These are phyloP conservation scores for Golubevia sp. DNA, from an alignment of 1,284 basidiomycete genomes.

Conservation along the genomic window DNA sequence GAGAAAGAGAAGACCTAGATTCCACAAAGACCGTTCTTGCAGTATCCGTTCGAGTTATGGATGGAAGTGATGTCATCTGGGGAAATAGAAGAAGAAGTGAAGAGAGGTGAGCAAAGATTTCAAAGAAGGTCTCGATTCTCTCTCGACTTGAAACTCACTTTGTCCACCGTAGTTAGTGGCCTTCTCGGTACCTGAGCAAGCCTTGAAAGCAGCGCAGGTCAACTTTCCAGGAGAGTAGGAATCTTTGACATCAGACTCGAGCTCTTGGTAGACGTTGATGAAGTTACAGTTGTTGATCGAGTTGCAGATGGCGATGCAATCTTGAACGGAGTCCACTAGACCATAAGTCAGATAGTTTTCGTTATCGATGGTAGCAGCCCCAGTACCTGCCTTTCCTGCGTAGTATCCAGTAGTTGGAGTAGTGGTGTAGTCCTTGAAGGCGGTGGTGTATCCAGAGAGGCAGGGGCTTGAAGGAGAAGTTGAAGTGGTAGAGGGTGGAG, in stretches of 20 bases:
- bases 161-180: conserved; percentile 31
- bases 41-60: conserved; percentile 23
- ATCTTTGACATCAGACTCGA: too few species aligned
- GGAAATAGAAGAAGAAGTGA: too few species aligned
- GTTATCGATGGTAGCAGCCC: conserved; percentile 29
- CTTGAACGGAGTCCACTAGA: conserved; percentile 9
- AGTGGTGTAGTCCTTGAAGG: conserved; percentile 20
- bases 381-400: conserved; percentile 16
- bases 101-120: too few species aligned
- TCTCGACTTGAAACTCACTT: conserved; percentile 13
- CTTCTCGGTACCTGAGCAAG: conserved; percentile 17
- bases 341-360: conserved; percentile 29
- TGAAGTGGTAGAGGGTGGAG: not conserved
- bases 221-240: conserved; percentile 15
- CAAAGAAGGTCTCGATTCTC: too few species aligned
- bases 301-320: conserved; percentile 23
- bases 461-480: conserved; percentile 6
- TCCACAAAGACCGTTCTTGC: conserved; percentile 15
- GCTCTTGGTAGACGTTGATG: conserved; percentile 33
- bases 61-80: conserved; percentile 26
- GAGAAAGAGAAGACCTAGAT: too few species aligned
- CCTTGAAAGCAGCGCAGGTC: conserved; percentile 27
- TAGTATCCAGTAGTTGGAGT: conserved; percentile 16
- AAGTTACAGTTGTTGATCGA: conserved; percentile 16
- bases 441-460: conserved; percentile 12